phyloP scores from a whole-genome alignment of 805 yeast genomes.

The Candida awuae region DNA sequence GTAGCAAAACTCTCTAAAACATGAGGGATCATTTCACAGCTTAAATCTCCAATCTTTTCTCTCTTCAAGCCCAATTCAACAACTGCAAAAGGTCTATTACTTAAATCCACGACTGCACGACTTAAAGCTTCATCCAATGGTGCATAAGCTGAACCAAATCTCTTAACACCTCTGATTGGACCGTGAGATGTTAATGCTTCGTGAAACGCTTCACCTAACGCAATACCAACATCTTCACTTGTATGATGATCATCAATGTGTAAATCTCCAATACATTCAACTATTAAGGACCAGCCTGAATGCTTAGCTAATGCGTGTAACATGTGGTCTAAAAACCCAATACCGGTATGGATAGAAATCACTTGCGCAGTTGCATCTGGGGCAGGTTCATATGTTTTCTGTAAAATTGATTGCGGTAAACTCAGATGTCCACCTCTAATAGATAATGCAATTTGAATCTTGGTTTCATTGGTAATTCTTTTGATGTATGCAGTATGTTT shows the following conservation, averaged over 20 bases:
- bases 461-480: conserved; percentile 87
- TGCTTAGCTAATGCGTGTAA: conserved; percentile 95
- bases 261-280: conserved; percentile 89
- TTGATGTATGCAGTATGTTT: conserved; percentile 39
- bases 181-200: conserved; percentile 60
- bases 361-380: conserved; percentile 56
- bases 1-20: conserved; percentile 90
- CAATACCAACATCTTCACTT: conserved; percentile 91
- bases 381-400: conserved; percentile 14
- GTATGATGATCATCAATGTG: conserved; percentile 97
- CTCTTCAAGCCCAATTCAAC: conserved; percentile 83
- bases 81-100: conserved; percentile 89
- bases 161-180: conserved; percentile 77
- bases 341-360: conserved; percentile 79
- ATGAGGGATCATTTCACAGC: conserved; percentile 98
- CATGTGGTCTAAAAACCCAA: conserved; percentile 97
- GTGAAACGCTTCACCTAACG: conserved; percentile 83
- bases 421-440: conserved; percentile 79
- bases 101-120: conserved; percentile 91
- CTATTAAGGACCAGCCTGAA: conserved; percentile 86
- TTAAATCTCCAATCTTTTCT: conserved; percentile 86
- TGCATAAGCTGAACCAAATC: conserved; percentile 91
- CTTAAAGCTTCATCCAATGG: conserved; percentile 95
- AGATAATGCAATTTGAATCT: conserved; percentile 75
- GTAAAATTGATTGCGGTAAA: conserved; percentile 52